phyloP scores from a whole-genome alignment of 2,329 filamentous ascomycete species.

The Nothophaeocryptopus gaeumannii region DNA sequence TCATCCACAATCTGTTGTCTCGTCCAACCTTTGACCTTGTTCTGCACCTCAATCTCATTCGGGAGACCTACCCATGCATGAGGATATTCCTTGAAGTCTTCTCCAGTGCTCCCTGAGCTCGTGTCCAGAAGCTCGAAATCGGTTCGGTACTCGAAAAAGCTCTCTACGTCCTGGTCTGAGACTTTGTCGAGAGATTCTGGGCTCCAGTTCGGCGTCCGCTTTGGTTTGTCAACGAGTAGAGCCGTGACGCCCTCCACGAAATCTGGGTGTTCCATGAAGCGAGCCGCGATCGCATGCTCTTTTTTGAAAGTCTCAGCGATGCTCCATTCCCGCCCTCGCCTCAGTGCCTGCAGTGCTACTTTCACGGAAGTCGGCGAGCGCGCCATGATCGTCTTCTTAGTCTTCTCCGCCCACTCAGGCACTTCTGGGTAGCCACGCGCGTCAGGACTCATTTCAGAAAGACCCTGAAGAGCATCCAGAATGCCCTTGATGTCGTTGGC shows the following conservation, averaged over 20 bases:
- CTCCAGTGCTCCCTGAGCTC: constrained; percentile 36
- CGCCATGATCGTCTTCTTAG: constrained; percentile 68
- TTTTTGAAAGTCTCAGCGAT: constrained; percentile 81
- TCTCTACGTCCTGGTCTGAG: constrained; percentile 54
- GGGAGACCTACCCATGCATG: constrained; percentile 69
- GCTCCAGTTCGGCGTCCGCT: constrained; percentile 68
- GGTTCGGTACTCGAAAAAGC: constrained; percentile 54
- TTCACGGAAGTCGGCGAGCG: constrained; percentile 84
- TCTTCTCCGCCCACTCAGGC: constrained; percentile 73
- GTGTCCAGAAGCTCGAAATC: constrained; percentile 56
- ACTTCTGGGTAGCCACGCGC: constrained; percentile 43
- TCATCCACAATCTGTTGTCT: constrained; percentile 39
- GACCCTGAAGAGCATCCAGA: constrained; percentile 59
- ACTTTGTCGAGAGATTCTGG: constrained; percentile 71
- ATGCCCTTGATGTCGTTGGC: constrained; percentile 64
- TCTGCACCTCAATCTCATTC: constrained; percentile 60
- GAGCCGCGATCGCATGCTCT: constrained; percentile 78
- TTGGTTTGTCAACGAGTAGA: constrained; percentile 68
- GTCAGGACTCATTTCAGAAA: constrained; percentile 42
- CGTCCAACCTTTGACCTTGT: constrained; percentile 36
- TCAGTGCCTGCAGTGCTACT: constrained; percentile 81
- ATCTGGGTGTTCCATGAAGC: constrained; percentile 89
- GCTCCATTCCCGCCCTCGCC: constrained; percentile 69
- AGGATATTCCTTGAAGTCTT: constrained; percentile 71
- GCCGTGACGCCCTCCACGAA: constrained; percentile 90